Conservation (phyloP, 1,284 basidiomycete species). For the Ganoderma lucidum region DNA sequence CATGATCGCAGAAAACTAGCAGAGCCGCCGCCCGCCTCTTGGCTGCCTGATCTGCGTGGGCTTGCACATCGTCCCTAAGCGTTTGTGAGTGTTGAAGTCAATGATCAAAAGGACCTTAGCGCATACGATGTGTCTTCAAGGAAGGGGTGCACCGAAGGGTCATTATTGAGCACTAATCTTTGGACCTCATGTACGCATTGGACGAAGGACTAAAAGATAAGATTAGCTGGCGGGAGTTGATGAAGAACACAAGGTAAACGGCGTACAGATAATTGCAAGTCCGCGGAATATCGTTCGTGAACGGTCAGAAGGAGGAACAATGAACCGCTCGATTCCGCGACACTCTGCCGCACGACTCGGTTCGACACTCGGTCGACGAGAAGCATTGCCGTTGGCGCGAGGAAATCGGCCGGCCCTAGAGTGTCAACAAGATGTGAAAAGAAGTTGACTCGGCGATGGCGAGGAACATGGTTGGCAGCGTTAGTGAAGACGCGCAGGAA, state of each 20-base stretch:
- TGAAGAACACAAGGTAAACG: constrained; percentile 18
- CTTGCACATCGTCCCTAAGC: constrained; percentile 62
- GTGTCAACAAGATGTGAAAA: constrained; percentile 92
- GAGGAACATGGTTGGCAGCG: constrained; percentile 86
- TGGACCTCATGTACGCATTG: constrained; percentile 75
- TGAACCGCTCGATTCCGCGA: constrained; percentile 64
- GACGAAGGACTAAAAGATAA: constrained; percentile 59
- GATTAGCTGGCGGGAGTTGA: constrained; percentile 29
- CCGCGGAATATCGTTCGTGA: constrained; percentile 63
- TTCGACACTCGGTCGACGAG: constrained; percentile 83
- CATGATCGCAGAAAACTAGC: constrained; percentile 63
- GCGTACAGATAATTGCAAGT: constrained; percentile 66
- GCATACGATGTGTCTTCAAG: constrained; percentile 64
- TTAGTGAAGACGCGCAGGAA: constrained; percentile 91
- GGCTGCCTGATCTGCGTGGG: constrained; percentile 50
- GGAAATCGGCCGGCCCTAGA: constrained; percentile 84
- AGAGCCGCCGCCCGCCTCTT: constrained; percentile 74
- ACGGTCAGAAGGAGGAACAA: constrained; percentile 75
- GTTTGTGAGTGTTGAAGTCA: constrained; percentile 10
- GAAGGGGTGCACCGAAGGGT: constrained; percentile 55
- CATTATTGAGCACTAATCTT: constrained; percentile 61
- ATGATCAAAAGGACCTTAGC: constrained; percentile 9
- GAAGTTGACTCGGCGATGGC: constrained; percentile 88
- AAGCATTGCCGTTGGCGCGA: constrained; percentile 87
- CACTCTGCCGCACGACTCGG: constrained; percentile 72